Evolutionary conservation across 2,329 filamentous ascomycete species (phyloP).

Genomic region (Malbranchea zuffiana): DNA sequence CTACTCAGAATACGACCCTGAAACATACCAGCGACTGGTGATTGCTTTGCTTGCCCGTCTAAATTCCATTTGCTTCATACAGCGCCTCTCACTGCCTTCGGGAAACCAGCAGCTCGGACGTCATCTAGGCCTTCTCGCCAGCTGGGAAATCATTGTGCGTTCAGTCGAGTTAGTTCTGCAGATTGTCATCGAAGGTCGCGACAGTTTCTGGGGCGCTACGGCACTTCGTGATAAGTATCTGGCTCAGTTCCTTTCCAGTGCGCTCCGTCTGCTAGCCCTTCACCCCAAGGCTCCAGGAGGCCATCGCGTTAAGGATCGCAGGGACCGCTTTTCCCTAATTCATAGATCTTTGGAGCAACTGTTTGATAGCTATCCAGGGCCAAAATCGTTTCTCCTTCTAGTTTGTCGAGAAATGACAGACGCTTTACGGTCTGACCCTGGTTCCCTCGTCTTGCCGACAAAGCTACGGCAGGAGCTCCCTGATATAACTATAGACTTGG

Average conservation of each 20-base stretch:
- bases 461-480: constrained; percentile 28
- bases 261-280: constrained; percentile 30
- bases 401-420: constrained; percentile 31
- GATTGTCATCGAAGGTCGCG: constrained; percentile 28
- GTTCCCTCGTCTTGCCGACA: constrained; percentile 25
- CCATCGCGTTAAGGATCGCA: constrained; percentile 26
- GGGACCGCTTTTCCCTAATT: constrained; percentile 31
- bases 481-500: constrained; percentile 30
- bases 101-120: constrained; percentile 27
- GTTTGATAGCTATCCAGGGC: constrained; percentile 32
- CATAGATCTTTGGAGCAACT: constrained; percentile 30
- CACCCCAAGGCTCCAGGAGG: constrained; percentile 29
- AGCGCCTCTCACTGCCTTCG: constrained; percentile 32
- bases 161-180: constrained; percentile 32
- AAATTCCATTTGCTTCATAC: constrained; percentile 32
- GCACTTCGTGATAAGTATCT: constrained; percentile 30
- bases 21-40: constrained; percentile 29
- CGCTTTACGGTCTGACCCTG: constrained; percentile 27
- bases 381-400: constrained; percentile 31
- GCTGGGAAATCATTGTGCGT: constrained; percentile 33
- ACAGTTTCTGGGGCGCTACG: constrained; percentile 25
- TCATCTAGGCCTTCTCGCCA: constrained; percentile 31
- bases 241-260: constrained; percentile 30
- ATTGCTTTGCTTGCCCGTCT: constrained; percentile 30
- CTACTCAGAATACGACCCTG: constrained; percentile 27